Percentiles rank a stretch among this genome's conserved stretches.
These are phyloP conservation scores for Biancaea sappan DNA, from an alignment of 306 rosid genomes.

Conservation along the genomic window DNA sequence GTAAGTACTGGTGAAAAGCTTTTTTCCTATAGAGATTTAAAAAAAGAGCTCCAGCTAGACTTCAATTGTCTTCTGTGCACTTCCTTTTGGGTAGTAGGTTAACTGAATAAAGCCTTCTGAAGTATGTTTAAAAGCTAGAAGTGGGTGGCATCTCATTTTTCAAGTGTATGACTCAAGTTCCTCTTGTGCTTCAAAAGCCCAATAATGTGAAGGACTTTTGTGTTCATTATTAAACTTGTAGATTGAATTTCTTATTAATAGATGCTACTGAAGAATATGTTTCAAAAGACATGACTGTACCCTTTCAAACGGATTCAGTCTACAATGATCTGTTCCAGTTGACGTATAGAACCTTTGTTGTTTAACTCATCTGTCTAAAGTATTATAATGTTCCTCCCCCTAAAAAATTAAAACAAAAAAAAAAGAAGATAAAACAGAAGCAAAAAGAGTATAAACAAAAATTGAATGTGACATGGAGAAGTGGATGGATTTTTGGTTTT, in stretches of 20 bases:
- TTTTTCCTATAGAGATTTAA: slow-evolving; percentile 17
- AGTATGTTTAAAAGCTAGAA: slow-evolving; percentile 18
- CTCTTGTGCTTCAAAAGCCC: slow-evolving; percentile 6
- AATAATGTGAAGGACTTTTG: slow-evolving; percentile 3
- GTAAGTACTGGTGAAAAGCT: slow-evolving; percentile 44
- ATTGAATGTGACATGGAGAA: not conserved
- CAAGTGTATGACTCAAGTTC: not conserved
- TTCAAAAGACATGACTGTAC: slow-evolving; percentile 8
- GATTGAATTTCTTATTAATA: slow-evolving; percentile 21
- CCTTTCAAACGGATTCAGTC: slow-evolving; percentile 32
- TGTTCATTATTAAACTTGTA: not conserved
- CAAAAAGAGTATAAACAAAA: slow-evolving; percentile 2
- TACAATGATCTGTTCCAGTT: slow-evolving; percentile 25
- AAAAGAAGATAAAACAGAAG: not conserved
- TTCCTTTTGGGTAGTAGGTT: slow-evolving; percentile 23
- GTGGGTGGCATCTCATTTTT: not conserved
- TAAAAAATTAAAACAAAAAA: not conserved
- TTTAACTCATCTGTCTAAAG: not conserved
- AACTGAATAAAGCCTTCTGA: slow-evolving; percentile 16
- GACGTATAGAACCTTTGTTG: slow-evolving; percentile 23
- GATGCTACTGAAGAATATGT: not conserved
- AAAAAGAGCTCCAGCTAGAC: slow-evolving; percentile 15
- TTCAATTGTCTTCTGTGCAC: not conserved
- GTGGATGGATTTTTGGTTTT: not conserved
- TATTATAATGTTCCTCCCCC: not conserved